phyloP scores from a whole-genome alignment of 768 basidiomycete genomes.

The Lentinula aciculospora region DNA sequence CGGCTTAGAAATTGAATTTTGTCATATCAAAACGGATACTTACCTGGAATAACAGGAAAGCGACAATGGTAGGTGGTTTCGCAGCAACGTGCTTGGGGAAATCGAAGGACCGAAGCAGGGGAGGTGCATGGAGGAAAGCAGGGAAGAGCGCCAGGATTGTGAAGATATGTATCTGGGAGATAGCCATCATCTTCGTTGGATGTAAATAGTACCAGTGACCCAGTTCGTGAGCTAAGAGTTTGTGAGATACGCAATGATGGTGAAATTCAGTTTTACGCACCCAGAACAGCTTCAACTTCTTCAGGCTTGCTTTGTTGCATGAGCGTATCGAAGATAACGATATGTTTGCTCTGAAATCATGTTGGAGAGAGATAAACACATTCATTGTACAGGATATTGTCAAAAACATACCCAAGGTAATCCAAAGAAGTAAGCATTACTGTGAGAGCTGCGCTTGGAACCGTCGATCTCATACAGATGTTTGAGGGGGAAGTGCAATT shows the following conservation, averaged over 20 bases:
- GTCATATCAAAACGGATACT: neutral
- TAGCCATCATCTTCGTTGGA: conserved; percentile 80
- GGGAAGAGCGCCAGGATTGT: conserved; percentile 82
- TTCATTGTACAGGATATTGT: neutral
- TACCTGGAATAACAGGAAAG: conserved; percentile 83
- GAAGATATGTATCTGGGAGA: conserved; percentile 87
- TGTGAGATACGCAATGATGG: neutral
- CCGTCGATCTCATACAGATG: conserved; percentile 97
- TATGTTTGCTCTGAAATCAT: conserved; percentile 70
- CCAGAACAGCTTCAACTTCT: conserved; percentile 95
- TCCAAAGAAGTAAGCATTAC: conserved; percentile 98
- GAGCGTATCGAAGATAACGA: conserved; percentile 96
- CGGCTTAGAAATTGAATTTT: neutral
- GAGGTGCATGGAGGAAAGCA: conserved; percentile 80
- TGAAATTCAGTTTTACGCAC: conserved; percentile 16
- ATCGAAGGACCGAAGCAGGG: conserved; percentile 75
- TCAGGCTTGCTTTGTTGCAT: conserved; percentile 87
- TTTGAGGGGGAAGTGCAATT: conserved; percentile 89
- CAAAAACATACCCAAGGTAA: conserved; percentile 72
- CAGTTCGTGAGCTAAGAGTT: conserved; percentile 76
- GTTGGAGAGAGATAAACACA: neutral
- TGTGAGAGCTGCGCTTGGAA: conserved; percentile 91
- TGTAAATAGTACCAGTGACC: conserved; percentile 96
- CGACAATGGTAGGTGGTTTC: conserved; percentile 73
- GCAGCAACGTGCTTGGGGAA: conserved; percentile 63